Conservation (phyloP, 1,284 basidiomycete genomes). For the Rhizoctonia solani region DNA sequence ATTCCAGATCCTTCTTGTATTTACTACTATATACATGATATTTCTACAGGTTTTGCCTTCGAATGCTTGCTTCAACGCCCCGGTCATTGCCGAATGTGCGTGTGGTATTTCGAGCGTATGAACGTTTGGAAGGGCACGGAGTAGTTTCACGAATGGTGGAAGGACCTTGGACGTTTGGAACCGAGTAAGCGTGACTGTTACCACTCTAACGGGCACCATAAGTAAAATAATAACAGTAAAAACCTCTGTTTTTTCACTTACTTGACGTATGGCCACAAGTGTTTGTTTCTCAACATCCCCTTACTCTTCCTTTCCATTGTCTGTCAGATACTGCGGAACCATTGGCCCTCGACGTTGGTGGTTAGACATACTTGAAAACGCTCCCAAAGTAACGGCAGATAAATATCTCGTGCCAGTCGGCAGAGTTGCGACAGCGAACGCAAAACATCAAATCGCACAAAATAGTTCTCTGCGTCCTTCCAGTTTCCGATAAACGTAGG, state of each 20-base stretch:
- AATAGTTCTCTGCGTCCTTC: background rate
- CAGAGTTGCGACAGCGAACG: conserved; percentile 14
- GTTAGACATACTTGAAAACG: conserved; percentile 6
- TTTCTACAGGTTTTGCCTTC: no score
- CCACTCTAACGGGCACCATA: background rate
- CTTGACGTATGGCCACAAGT: conserved; percentile 24
- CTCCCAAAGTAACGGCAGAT: conserved; percentile 15
- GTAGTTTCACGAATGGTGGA: conserved; percentile 5
- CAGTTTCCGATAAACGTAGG: background rate
- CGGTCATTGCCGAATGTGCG: background rate
- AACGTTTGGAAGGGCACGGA: background rate
- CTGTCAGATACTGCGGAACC: background rate
- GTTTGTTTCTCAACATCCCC: conserved; percentile 8
- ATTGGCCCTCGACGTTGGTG: background rate
- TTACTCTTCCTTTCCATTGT: conserved; percentile 1
- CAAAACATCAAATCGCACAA: background rate
- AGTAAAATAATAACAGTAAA: background rate
- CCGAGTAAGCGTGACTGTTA: conserved; percentile 1
- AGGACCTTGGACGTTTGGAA: background rate
- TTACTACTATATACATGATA: no score
- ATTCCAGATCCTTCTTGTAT: no score
- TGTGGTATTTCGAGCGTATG: conserved; percentile 11
- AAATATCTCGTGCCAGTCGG: background rate
- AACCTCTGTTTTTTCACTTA: background rate
- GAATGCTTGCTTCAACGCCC: background rate